Evolutionary conservation across 2,329 filamentous ascomycete species (phyloP).

Genomic region (Paraconiothyrium sp.): DNA sequence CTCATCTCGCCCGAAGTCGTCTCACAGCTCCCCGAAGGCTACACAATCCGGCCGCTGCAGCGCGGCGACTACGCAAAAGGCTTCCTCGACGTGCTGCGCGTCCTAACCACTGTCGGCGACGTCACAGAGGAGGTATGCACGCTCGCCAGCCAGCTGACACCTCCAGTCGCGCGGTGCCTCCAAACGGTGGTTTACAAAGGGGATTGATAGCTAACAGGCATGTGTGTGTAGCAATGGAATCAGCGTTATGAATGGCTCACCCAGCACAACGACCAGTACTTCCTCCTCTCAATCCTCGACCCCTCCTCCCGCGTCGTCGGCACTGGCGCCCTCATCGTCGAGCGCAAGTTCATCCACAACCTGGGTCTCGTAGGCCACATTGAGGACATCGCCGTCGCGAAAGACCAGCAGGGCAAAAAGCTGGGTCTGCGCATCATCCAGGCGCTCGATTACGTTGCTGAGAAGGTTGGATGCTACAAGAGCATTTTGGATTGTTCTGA

Average conservation of each 20-base stretch:
- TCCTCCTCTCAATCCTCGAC: slow-evolving; percentile 86
- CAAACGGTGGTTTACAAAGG: background rate
- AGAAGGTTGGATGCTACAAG: slow-evolving; percentile 94
- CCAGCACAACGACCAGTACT: slow-evolving; percentile 79
- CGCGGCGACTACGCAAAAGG: slow-evolving; percentile 80
- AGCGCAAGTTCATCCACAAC: slow-evolving; percentile 91
- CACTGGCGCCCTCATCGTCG: slow-evolving; percentile 87
- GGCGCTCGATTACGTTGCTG: slow-evolving; percentile 87
- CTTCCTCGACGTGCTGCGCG: slow-evolving; percentile 90
- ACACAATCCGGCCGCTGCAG: slow-evolving; percentile 82
- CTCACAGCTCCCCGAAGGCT: slow-evolving; percentile 78
- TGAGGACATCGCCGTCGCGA: slow-evolving; percentile 95
- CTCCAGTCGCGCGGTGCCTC: no score
- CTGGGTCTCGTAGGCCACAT: slow-evolving; percentile 91
- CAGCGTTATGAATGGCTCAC: slow-evolving; percentile 85
- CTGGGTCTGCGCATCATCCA: slow-evolving; percentile 92
- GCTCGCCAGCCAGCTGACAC: background rate
- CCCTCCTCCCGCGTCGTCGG: slow-evolving; percentile 78
- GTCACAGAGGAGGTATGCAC: slow-evolving; percentile 69
- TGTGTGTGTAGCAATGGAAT: slow-evolving; percentile 63
- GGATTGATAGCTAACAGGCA: background rate
- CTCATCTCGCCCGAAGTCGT: slow-evolving; percentile 82
- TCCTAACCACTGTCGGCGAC: slow-evolving; percentile 92
- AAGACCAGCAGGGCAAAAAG: slow-evolving; percentile 97
- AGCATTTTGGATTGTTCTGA: slow-evolving; percentile 96